phyloP scores from a whole-genome alignment of 1,284 basidiomycete species.

The Austroboletus novae-zelandiae region DNA sequence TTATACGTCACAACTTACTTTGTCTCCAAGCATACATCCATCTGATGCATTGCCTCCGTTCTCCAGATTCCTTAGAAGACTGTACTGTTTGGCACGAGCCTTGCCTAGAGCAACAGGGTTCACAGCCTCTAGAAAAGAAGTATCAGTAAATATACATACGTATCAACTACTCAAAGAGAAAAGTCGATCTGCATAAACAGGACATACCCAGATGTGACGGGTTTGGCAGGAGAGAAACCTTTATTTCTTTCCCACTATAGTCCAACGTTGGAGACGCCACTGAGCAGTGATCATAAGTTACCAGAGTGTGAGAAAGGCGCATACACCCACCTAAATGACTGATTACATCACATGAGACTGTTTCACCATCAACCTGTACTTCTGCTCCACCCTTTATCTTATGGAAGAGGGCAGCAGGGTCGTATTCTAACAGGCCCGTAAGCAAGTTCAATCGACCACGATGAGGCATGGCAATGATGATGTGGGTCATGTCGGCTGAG shows the following conservation, averaged over 20 bases:
- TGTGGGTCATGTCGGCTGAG: conserved; percentile 64
- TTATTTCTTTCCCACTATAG: conserved; percentile 53
- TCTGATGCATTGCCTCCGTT: conserved; percentile 30
- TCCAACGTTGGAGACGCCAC: conserved; percentile 59
- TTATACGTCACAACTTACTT: conserved; percentile 20
- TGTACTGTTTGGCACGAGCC: conserved; percentile 89
- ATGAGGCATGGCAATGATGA: conserved; percentile 82
- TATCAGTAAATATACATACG: not conserved
- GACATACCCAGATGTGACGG: conserved; percentile 78
- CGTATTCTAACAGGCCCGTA: conserved; percentile 70
- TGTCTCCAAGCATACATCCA: conserved; percentile 80
- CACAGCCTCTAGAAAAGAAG: conserved; percentile 62
- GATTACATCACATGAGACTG: conserved; percentile 80
- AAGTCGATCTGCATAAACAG: not conserved
- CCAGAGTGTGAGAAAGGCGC: not conserved
- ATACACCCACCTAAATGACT: conserved; percentile 67
- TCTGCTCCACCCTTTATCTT: conserved; percentile 84
- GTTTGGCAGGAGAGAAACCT: conserved; percentile 81
- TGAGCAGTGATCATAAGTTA: conserved; percentile 21
- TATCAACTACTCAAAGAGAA: not conserved
- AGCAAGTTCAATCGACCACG: conserved; percentile 86
- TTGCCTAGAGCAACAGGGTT: conserved; percentile 86
- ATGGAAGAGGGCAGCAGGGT: conserved; percentile 71
- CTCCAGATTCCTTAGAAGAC: conserved; percentile 64
- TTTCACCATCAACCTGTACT: conserved; percentile 59